Percentiles rank a stretch among this genome's conserved stretches.
Evolutionary conservation across 2,329 filamentous ascomycete genomes (phyloP).

Genomic region (Ampelomyces quisqualis): DNA sequence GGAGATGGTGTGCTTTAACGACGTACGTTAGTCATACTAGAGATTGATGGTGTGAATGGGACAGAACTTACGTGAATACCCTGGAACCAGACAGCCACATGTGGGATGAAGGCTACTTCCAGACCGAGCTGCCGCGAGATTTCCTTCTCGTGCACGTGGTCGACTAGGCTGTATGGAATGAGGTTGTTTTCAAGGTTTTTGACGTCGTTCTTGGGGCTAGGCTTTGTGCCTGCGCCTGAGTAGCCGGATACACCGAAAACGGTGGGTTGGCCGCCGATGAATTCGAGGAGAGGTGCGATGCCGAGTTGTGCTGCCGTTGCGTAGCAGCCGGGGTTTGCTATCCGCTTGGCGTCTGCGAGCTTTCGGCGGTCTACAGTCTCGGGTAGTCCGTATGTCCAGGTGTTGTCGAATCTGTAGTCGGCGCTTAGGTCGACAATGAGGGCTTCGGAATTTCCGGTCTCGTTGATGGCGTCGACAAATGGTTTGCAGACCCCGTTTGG

Average conservation of each 20-base stretch:
- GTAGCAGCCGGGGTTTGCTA: constrained; percentile 93
- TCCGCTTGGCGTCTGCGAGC: constrained; percentile 76
- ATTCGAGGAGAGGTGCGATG: constrained; percentile 76
- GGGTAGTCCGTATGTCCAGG: constrained; percentile 87
- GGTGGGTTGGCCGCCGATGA: constrained; percentile 75
- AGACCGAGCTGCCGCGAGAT: constrained; percentile 76
- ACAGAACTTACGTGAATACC: constrained; percentile 67
- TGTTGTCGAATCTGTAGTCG: constrained; percentile 84
- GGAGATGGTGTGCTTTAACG: constrained; percentile 77
- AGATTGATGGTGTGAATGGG: neutral
- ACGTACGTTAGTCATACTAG: no score
- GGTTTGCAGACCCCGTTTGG: constrained; percentile 95
- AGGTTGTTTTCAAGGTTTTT: constrained; percentile 81
- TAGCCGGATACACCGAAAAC: constrained; percentile 93
- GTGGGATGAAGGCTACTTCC: constrained; percentile 81
- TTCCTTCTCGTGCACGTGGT: constrained; percentile 93
- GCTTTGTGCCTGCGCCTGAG: constrained; percentile 92
- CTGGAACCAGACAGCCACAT: constrained; percentile 96
- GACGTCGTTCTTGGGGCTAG: constrained; percentile 89
- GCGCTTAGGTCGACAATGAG: constrained; percentile 94
- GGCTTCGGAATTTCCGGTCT: constrained; percentile 64
- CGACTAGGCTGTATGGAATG: constrained; percentile 86
- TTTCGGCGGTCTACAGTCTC: constrained; percentile 76
- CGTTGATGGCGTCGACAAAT: constrained; percentile 83
- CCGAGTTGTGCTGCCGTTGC: constrained; percentile 89